These are phyloP conservation scores for Eucalyptus pumila DNA, from an alignment of 345 rosid species.

Conservation along the genomic window DNA sequence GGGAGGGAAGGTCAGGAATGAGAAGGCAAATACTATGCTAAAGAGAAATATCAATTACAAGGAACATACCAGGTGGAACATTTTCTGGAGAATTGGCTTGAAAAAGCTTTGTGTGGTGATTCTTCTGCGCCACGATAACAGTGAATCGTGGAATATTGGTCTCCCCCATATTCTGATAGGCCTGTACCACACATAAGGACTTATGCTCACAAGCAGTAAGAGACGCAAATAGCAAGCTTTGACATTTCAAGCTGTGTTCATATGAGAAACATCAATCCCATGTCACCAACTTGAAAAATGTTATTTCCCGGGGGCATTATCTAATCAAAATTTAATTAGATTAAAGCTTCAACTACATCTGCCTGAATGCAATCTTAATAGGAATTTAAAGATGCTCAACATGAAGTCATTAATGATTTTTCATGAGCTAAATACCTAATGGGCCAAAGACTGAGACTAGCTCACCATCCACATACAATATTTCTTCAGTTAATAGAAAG, in stretches of 20 bases:
- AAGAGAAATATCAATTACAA: background rate
- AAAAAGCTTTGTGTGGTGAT: constrained; percentile 84
- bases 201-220: background rate
- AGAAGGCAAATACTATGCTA: background rate
- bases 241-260: background rate
- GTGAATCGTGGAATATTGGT: constrained; percentile 59
- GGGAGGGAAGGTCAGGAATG: background rate
- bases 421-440: background rate
- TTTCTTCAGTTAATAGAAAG: background rate
- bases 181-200: constrained; percentile 25
- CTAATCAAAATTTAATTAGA: background rate
- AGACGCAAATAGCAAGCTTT: background rate
- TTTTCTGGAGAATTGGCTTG: constrained; percentile 47
- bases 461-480: background rate
- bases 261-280: background rate
- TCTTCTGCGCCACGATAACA: constrained; percentile 77
- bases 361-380: background rate
- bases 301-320: background rate
- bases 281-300: background rate
- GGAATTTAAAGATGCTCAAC: background rate
- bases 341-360: background rate
- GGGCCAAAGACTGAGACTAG: background rate
- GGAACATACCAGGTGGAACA: constrained; percentile 72
- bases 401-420: background rate
- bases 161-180: constrained; percentile 62